Percentiles rank a stretch among this genome's conserved stretches.
These are phyloP conservation scores for Cyclostephanos invisitatus DNA, from an alignment of 108 stramenopile genomes.

Conservation along the genomic window DNA sequence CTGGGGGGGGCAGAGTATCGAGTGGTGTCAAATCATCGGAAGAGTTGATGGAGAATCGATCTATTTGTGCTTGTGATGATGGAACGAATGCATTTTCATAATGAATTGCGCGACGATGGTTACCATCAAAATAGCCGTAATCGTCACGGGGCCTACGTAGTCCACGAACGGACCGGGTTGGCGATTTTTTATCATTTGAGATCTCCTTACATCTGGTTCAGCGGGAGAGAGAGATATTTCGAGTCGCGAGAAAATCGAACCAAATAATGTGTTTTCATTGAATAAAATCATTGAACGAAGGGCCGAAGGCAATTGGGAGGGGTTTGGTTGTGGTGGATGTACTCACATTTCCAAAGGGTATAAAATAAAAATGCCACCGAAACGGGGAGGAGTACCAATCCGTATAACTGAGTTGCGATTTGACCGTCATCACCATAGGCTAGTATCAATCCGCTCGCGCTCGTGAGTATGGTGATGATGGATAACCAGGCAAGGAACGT, in stretches of 20 bases:
- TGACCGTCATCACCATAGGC: conserved; percentile 26
- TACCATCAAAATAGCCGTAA: conserved; percentile 46
- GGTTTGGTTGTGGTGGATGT: too few relatives aligned
- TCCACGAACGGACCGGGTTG: conserved; percentile 66
- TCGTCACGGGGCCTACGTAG: conserved; percentile 42
- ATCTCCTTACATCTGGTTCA: conserved; percentile 31
- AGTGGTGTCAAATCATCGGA: too few relatives aligned
- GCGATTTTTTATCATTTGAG: conserved; percentile 50
- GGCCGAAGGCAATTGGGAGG: background rate
- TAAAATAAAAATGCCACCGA: conserved; percentile 55
- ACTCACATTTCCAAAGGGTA: conserved; percentile 57
- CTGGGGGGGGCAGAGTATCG: too few relatives aligned
- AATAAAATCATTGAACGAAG: too few relatives aligned
- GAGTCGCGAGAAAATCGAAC: background rate
- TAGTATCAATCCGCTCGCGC: conserved; percentile 45
- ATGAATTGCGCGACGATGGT: conserved; percentile 52
- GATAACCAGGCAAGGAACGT: conserved; percentile 78
- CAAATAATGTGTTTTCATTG: too few relatives aligned
- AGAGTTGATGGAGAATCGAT: too few relatives aligned
- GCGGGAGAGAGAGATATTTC: background rate
- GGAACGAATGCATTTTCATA: conserved; percentile 39
- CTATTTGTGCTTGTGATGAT: background rate
- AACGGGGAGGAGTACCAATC: conserved; percentile 58
- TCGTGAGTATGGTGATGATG: conserved; percentile 39
- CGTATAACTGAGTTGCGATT: conserved; percentile 44